These are phyloP conservation scores for Trypethelium eluteriae DNA, from an alignment of 495 filamentous ascomycete species.

Conservation along the genomic window DNA sequence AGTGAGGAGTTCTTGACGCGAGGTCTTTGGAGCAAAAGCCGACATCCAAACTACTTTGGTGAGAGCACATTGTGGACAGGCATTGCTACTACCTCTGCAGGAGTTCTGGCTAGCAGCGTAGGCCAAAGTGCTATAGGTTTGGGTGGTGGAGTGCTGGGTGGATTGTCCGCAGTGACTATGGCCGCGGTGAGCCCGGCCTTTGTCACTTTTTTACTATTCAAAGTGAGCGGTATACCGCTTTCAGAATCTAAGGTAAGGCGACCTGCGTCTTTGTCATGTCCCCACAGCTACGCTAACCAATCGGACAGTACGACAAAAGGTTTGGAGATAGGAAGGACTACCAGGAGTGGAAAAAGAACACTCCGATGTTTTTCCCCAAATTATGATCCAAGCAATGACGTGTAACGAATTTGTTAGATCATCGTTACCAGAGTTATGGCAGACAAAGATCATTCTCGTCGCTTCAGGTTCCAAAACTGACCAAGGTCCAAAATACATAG, in stretches of 20 bases:
- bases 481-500: too few relatives aligned
- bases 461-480: too few relatives aligned
- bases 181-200: constrained; percentile 54
- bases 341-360: constrained; percentile 57
- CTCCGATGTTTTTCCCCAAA: constrained; percentile 59
- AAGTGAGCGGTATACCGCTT: constrained; percentile 38
- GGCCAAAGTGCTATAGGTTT: constrained; percentile 45
- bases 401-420: too few relatives aligned
- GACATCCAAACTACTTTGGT: constrained; percentile 63
- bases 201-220: constrained; percentile 51
- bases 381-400: constrained; percentile 29
- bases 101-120: constrained; percentile 41
- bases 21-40: constrained; percentile 51
- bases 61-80: constrained; percentile 60
- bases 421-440: too few relatives aligned
- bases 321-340: constrained; percentile 59
- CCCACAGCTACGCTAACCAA: constrained; percentile 15
- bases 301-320: constrained; percentile 53
- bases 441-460: too few relatives aligned
- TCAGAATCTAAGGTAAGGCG: constrained; percentile 5
- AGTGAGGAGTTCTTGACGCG: constrained; percentile 53
- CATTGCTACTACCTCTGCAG: constrained; percentile 45
- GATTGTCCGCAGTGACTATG: constrained; percentile 39
- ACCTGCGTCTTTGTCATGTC: not conserved
- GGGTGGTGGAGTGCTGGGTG: constrained; percentile 36